These are phyloP conservation scores for Epichloe typhina DNA, from an alignment of 2,329 filamentous ascomycete species.

Conservation along the genomic window DNA sequence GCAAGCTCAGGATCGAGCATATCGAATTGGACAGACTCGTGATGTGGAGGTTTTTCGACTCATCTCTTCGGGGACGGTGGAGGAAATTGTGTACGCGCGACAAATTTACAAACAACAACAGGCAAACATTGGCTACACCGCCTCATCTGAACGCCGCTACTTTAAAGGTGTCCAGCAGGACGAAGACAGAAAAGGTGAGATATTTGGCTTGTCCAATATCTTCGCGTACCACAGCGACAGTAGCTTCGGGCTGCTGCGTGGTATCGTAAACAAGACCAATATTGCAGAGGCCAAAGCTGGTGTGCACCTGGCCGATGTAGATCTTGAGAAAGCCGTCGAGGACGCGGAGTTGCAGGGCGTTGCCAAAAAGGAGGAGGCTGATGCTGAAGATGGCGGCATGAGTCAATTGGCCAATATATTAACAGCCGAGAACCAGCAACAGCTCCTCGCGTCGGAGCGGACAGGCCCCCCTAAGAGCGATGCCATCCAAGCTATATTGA, in stretches of 20 bases:
- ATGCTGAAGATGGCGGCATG: conserved; percentile 53
- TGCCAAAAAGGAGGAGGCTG: conserved; percentile 34
- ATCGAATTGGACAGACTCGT: conserved; percentile 82
- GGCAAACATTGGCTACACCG: conserved; percentile 92
- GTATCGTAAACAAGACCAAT: conserved; percentile 98
- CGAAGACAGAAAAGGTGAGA: conserved; percentile 72
- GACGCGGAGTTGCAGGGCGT: conserved; percentile 33
- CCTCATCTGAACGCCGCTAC: conserved; percentile 82
- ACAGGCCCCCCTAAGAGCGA: conserved; percentile 42
- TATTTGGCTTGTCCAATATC: conserved; percentile 82
- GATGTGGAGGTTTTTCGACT: conserved; percentile 94
- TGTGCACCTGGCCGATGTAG: conserved; percentile 64
- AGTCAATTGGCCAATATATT: conserved; percentile 52
- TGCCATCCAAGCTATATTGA: conserved; percentile 77
- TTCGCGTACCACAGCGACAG: conserved; percentile 68
- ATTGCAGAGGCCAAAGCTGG: conserved; percentile 85
- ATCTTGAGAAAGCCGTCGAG: conserved; percentile 48
- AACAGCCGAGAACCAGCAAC: conserved; percentile 32
- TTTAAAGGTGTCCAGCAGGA: conserved; percentile 90
- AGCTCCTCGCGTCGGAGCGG: conserved; percentile 20
- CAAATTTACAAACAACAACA: conserved; percentile 99
- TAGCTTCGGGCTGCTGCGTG: conserved; percentile 69
- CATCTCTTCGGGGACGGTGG: conserved; percentile 81
- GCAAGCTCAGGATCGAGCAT: conserved; percentile 91
- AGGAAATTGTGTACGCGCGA: conserved; percentile 92